Conservation (phyloP, 345 rosid species). For the Noccaea caerulescens region DNA sequence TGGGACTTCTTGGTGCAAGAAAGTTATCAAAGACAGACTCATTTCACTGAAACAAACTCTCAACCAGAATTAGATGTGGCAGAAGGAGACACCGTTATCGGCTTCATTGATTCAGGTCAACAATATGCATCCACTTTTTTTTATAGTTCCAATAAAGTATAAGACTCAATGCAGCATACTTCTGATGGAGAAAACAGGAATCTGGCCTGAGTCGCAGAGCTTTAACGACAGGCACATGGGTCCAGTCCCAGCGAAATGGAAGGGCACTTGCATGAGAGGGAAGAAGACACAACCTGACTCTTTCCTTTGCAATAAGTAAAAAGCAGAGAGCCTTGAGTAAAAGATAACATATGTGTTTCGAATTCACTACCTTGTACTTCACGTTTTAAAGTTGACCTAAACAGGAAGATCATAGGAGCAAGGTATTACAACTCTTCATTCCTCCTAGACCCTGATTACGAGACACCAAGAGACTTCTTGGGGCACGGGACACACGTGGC, state of each 20-base stretch:
- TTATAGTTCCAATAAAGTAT: not conserved
- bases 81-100: slow-evolving; percentile 34
- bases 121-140: not conserved
- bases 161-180: slow-evolving; percentile 13
- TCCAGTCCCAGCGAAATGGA: slow-evolving; percentile 42
- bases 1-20: slow-evolving; percentile 44
- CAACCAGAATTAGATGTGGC: slow-evolving; percentile 25
- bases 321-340: not conserved
- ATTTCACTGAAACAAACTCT: slow-evolving; percentile 24
- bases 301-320: slow-evolving; percentile 34
- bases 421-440: slow-evolving; percentile 42
- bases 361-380: slow-evolving; percentile 14
- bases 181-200: slow-evolving; percentile 29
- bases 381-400: not conserved
- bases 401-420: slow-evolving; percentile 40
- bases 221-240: slow-evolving; percentile 30
- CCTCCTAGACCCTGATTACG: slow-evolving; percentile 38
- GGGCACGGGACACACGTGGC: slow-evolving; percentile 44
- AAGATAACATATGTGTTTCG: not conserved
- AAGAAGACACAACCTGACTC: slow-evolving; percentile 34
- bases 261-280: slow-evolving; percentile 41
- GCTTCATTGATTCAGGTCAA: slow-evolving; percentile 41
- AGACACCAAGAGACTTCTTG: slow-evolving; percentile 41
- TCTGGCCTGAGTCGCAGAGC: slow-evolving; percentile 41
- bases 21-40: slow-evolving; percentile 38